These are phyloP conservation scores for Blastocystis sp. DNA, from an alignment of 352 stramenopile genomes.

Conservation along the genomic window DNA sequence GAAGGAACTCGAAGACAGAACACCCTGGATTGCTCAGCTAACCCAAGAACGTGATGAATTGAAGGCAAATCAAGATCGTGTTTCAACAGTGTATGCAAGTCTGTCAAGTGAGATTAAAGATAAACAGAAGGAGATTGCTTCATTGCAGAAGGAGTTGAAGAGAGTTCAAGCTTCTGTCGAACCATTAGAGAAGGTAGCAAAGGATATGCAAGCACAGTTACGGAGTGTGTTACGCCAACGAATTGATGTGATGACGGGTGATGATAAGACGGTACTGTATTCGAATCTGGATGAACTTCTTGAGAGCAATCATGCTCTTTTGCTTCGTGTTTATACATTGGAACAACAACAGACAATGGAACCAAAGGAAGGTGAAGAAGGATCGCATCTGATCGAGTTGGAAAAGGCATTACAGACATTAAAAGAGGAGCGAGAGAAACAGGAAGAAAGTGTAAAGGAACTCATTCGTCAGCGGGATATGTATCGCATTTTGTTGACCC, in stretches of 20 bases:
- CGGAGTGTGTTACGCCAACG: conserved; percentile 67
- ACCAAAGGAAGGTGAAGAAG: background rate
- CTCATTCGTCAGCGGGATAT: conserved; percentile 91
- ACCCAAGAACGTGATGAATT: conserved; percentile 80
- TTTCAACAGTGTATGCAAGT: conserved; percentile 72
- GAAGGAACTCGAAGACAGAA: conserved; percentile 82
- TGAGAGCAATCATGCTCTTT: conserved; percentile 79
- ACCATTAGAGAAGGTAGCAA: conserved; percentile 72
- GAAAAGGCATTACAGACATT: conserved; percentile 71
- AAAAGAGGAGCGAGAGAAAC: conserved; percentile 62
- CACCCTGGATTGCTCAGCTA: conserved; percentile 78
- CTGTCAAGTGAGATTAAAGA: conserved; percentile 68
- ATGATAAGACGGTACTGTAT: background rate
- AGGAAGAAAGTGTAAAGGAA: conserved; percentile 74
- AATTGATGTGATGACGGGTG: conserved; percentile 5
- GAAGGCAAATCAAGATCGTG: conserved; percentile 74
- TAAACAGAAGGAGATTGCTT: conserved; percentile 67
- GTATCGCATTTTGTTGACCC: conserved; percentile 82
- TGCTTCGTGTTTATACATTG: conserved; percentile 65
- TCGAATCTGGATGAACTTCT: conserved; percentile 77
- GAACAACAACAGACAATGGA: background rate
- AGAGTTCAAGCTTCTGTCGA: conserved; percentile 70
- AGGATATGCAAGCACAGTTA: conserved; percentile 83
- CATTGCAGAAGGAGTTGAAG: conserved; percentile 70
- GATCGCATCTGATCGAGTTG: background rate